These are phyloP conservation scores for Colletotrichum godetiae DNA, from an alignment of 2,329 filamentous ascomycete genomes.

Conservation along the genomic window DNA sequence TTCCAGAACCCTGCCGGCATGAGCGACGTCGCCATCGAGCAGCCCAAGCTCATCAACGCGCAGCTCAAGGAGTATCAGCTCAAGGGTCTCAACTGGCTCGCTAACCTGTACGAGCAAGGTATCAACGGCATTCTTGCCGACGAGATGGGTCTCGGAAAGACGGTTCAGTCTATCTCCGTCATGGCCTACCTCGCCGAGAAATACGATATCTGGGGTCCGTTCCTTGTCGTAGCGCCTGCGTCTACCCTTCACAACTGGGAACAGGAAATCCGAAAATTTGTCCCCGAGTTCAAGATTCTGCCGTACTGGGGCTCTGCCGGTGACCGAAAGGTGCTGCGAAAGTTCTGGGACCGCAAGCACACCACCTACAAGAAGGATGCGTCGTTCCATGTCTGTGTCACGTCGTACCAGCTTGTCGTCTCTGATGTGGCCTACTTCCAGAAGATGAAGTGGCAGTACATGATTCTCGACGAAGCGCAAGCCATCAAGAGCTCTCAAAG, in stretches of 20 bases:
- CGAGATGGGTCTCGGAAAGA: conserved; percentile 99
- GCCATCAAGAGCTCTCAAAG: conserved; percentile 98
- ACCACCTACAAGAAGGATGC: conserved; percentile 94
- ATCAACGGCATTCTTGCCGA: conserved; percentile 99
- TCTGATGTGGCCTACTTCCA: conserved; percentile 97
- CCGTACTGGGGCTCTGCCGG: conserved; percentile 97
- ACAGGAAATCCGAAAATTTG: conserved; percentile 95
- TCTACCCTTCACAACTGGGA: conserved; percentile 99
- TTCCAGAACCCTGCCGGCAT: conserved; percentile 98
- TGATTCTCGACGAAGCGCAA: conserved; percentile 98
- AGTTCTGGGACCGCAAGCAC: conserved; percentile 99
- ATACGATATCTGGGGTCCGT: conserved; percentile 98
- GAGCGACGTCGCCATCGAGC: conserved; percentile 92
- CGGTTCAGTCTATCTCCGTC: conserved; percentile 97
- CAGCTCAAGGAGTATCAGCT: conserved; percentile 99
- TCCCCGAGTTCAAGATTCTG: conserved; percentile 92
- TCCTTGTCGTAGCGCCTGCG: conserved; percentile 94
- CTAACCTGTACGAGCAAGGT: conserved; percentile 98
- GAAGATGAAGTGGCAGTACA: conserved; percentile 99
- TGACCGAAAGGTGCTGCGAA: conserved; percentile 94
- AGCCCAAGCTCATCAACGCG: conserved; percentile 92
- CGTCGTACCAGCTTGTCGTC: conserved; percentile 96
- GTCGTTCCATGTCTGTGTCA: conserved; percentile 95
- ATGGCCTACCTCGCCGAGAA: conserved; percentile 98
- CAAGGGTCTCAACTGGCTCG: conserved; percentile 99